Conservation (phyloP, 805 yeast genomes). For the Starmerella gropengiesseri region DNA sequence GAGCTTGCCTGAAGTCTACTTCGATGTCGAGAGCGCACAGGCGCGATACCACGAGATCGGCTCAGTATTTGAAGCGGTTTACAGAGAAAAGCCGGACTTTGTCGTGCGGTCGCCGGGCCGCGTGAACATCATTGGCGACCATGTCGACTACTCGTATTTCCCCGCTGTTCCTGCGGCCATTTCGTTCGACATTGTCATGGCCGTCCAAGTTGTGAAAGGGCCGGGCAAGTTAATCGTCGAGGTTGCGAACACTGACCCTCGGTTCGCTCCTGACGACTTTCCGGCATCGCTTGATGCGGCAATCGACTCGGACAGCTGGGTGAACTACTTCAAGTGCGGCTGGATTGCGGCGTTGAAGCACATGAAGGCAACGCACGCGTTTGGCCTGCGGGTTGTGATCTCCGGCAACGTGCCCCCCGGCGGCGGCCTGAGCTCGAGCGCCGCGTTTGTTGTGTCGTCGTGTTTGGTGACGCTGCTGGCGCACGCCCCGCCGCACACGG, state of each 20-base stretch:
- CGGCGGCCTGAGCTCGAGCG: constrained; percentile 59
- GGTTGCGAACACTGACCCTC: constrained; percentile 30
- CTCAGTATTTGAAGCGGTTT: not conserved
- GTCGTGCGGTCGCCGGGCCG: constrained; percentile 62
- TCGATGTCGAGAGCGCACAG: constrained; percentile 9
- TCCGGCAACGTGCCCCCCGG: constrained; percentile 65
- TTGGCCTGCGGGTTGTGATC: constrained; percentile 43
- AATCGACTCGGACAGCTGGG: constrained; percentile 51
- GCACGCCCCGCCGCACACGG: constrained; percentile 33
- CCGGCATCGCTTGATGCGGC: constrained; percentile 25
- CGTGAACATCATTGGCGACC: constrained; percentile 66
- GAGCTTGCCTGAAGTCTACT: constrained; percentile 10
- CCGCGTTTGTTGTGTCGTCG: constrained; percentile 59
- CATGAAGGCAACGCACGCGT: constrained; percentile 24
- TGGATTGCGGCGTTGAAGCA: constrained; percentile 47
- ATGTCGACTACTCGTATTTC: constrained; percentile 57
- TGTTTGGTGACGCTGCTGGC: constrained; percentile 47
- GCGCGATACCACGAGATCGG: constrained; percentile 9
- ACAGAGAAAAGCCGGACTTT: constrained; percentile 29
- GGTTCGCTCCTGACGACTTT: constrained; percentile 22
- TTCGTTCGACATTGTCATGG: constrained; percentile 50
- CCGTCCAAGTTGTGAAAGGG: constrained; percentile 23
- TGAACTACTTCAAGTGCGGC: constrained; percentile 60
- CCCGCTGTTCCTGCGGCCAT: constrained; percentile 67
- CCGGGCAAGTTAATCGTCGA: constrained; percentile 24